Percentiles rank a stretch among this genome's conserved stretches.
Evolutionary conservation across 2,329 filamentous ascomycete species (phyloP).

Genomic region (Aspergillus proliferans): DNA sequence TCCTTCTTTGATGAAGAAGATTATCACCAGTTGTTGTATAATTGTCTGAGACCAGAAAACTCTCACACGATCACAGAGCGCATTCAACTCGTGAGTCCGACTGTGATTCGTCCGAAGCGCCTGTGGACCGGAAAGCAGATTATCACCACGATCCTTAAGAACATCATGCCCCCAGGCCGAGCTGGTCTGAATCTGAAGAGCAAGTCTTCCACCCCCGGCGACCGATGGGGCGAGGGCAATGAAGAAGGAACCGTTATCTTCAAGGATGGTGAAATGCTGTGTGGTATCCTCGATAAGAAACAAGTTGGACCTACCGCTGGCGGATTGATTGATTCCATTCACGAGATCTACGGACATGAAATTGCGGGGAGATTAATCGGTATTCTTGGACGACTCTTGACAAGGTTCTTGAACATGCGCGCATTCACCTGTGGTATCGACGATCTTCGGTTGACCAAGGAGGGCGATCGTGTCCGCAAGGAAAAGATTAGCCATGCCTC

Average conservation of each 20-base stretch:
- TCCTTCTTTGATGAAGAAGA: constrained; percentile 81
- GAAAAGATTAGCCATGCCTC: constrained; percentile 63
- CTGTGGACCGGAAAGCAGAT: constrained; percentile 97
- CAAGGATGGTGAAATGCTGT: constrained; percentile 78
- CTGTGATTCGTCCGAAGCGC: constrained; percentile 70
- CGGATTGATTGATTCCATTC: constrained; percentile 83
- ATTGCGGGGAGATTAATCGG: constrained; percentile 82
- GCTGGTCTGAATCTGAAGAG: constrained; percentile 73
- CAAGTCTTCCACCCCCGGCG: constrained; percentile 69
- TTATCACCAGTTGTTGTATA: constrained; percentile 92
- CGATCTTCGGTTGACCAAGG: constrained; percentile 75
- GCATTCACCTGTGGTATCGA: constrained; percentile 98
- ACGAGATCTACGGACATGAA: constrained; percentile 86
- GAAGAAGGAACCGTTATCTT: constrained; percentile 81
- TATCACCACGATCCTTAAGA: constrained; percentile 85
- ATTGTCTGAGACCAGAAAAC: constrained; percentile 79
- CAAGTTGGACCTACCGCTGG: constrained; percentile 84
- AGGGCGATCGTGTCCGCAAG: constrained; percentile 67
- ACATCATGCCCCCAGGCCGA: constrained; percentile 73
- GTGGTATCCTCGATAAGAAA: constrained; percentile 89
- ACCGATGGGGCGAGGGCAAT: constrained; percentile 63
- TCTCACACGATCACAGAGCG: constrained; percentile 78
- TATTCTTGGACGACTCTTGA: constrained; percentile 81
- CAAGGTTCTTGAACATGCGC: constrained; percentile 83
- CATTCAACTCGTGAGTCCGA: constrained; percentile 73